phyloP scores from a whole-genome alignment of 1,139 yeast species.

The Kodamaea plutei region DNA sequence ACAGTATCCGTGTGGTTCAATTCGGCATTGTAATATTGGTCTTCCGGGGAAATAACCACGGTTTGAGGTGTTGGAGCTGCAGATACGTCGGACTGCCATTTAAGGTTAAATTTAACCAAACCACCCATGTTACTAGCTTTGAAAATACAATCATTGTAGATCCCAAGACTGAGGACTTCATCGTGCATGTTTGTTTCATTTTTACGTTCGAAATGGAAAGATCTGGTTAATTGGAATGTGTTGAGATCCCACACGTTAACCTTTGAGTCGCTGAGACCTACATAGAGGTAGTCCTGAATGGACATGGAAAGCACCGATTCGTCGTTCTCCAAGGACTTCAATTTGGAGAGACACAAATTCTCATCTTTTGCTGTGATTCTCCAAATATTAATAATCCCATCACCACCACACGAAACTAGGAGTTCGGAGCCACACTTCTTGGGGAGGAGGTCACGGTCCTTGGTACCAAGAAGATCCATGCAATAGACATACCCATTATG shows the following conservation, averaged over 20 bases:
- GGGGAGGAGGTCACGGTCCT: constrained; percentile 1
- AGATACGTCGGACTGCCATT: constrained; percentile 16
- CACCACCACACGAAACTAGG: constrained; percentile 76
- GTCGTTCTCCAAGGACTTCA: constrained; percentile 55
- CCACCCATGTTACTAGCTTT: constrained; percentile 55
- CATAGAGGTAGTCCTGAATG: constrained; percentile 61
- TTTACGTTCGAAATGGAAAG: constrained; percentile 40
- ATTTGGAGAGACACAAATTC: constrained; percentile 13
- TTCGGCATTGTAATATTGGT: constrained; percentile 14
- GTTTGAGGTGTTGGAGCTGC: constrained; percentile 5
- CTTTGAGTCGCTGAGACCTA: constrained; percentile 70
- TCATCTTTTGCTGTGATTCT: constrained; percentile 17
- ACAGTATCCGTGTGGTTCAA: constrained; percentile 19
- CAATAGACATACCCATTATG: constrained; percentile 89
- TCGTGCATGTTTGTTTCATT: constrained; percentile 15
- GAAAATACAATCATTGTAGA: constrained; percentile 48
- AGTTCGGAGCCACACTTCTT: constrained; percentile 11
- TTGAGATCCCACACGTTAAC: constrained; percentile 81
- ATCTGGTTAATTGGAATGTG: constrained; percentile 67
- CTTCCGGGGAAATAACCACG: constrained; percentile 15
- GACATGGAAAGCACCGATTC: constrained; percentile 70
- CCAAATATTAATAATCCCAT: constrained; percentile 84
- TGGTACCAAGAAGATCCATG: constrained; percentile 37
- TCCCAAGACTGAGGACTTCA: constrained; percentile 41
- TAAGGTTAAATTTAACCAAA: constrained; percentile 48